Base-by-base conservation (phyloP, 2,329 filamentous ascomycete species). In the Botrytis cinerea region DNA sequence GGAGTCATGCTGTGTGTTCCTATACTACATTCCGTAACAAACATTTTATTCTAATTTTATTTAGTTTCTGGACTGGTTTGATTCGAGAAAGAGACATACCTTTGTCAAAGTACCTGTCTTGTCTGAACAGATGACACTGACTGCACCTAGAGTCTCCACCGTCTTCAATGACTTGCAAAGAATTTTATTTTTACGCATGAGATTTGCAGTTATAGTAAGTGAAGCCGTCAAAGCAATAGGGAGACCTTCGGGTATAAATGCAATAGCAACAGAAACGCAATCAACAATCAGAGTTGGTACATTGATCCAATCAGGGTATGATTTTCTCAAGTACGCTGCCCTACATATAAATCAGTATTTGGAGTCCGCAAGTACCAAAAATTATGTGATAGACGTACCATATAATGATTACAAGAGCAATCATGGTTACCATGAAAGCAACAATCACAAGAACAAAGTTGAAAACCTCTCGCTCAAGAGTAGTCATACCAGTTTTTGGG, bases 81-180 rank as follows among this genome's bases (percentile, higher is more conserved):
- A 45, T 32, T 25, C 9, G 20, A 32, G 64, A 32, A 6, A 57
- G 9, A 38, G 20, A 9, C 51, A 25, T 74, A 77, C 77, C 76
- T 78, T 78, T 28, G 90, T 92, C 74, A 92, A 82, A 0, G 90
- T 92, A 7, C 92, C 92, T 0, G 92, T 94, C 84, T 93, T 93
- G 80, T 94, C 92, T 0, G 90, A 93, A 80, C 92, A 93, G 62
- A 94, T 90, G 16, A 93, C 87, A 0, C 90, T 91, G 1, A 93
- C 91, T 0, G 90, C 86, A 88, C 86, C 92, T 0, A 94, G 85
- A 0, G 91, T 93, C 81, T 94, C 92, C 0, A 93, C 91, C 0
- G 92, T 93, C 82, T 92, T 92, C 67, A 94, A 84, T 0, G 90
- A 92, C 82, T 94, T 94, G 87, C 91, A 93, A 9, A 94, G 85